These are phyloP conservation scores for Rossbeevera mucosa DNA, from an alignment of 768 basidiomycete species.

Conservation along the genomic window DNA sequence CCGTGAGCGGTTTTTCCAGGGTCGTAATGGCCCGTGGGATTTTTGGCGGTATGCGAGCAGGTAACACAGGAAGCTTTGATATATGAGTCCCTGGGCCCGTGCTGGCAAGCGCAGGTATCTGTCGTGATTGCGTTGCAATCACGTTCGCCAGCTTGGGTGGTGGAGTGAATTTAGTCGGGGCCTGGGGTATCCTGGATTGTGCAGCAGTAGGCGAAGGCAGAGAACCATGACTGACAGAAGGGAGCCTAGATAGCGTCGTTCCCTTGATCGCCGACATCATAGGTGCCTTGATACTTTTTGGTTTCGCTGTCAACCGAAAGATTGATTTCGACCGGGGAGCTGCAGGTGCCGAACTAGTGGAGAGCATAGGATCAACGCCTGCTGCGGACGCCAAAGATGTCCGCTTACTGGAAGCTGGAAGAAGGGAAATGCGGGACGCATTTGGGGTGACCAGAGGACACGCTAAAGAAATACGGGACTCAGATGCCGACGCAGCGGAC, in stretches of 20 bases:
- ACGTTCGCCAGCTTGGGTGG: constrained; percentile 29
- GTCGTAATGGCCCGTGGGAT: constrained; percentile 1
- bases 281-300: constrained; percentile 21
- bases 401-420: constrained; percentile 23
- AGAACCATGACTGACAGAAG: constrained; percentile 3
- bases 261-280: neutral
- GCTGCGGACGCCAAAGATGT: constrained; percentile 26
- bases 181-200: constrained; percentile 20
- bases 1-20: constrained; percentile 6
- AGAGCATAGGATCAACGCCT: constrained; percentile 14
- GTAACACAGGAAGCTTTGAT: constrained; percentile 22
- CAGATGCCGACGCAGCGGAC: constrained; percentile 8
- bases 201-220: constrained; percentile 2
- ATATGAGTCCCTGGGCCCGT: constrained; percentile 2
- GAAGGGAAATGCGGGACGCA: constrained; percentile 22
- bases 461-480: constrained; percentile 18
- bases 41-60: constrained; percentile 12
- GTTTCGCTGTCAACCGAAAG: constrained; percentile 25
- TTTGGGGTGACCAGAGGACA: constrained; percentile 2
- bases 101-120: neutral
- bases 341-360: constrained; percentile 2
- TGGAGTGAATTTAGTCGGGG: constrained; percentile 25
- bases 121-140: constrained; percentile 24
- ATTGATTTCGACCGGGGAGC: constrained; percentile 27
- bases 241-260: constrained; percentile 13